A percentile compares a stretch with the other conserved stretches of the same genome.
phyloP scores from a whole-genome alignment of 352 stramenopile species.

The Pythium phragmiticola region DNA sequence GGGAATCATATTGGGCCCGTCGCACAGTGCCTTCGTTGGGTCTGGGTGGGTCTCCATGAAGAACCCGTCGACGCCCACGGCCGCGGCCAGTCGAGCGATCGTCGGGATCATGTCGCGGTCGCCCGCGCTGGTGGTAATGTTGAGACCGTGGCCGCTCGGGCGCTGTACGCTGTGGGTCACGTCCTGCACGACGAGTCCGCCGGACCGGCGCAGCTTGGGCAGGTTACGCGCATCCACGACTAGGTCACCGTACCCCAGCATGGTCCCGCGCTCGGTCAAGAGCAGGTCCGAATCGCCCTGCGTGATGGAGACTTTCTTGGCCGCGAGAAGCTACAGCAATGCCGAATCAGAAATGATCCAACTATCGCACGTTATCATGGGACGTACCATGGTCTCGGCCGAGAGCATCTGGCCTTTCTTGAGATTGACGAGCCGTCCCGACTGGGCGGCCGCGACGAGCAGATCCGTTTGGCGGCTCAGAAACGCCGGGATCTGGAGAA shows the following conservation, averaged over 20 bases:
- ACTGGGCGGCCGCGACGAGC: slow-evolving; percentile 69
- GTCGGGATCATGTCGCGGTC: slow-evolving; percentile 84
- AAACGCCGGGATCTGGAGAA: slow-evolving; percentile 89
- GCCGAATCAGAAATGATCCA: background rate
- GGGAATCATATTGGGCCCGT: slow-evolving; percentile 72
- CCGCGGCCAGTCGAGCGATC: slow-evolving; percentile 80
- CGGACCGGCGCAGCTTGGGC: slow-evolving; percentile 55
- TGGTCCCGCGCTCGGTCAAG: slow-evolving; percentile 83
- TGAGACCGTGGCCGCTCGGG: slow-evolving; percentile 42
- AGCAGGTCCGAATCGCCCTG: slow-evolving; percentile 73
- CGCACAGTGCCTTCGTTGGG: slow-evolving; percentile 55
- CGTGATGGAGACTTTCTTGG: slow-evolving; percentile 65
- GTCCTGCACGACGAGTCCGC: slow-evolving; percentile 81
- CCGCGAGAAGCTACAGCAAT: slow-evolving; percentile 52
- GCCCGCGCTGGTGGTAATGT: slow-evolving; percentile 46
- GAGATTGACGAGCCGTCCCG: slow-evolving; percentile 80
- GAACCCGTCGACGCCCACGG: slow-evolving; percentile 85
- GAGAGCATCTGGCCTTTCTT: slow-evolving; percentile 90
- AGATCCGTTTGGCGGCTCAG: slow-evolving; percentile 89
- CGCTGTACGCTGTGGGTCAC: slow-evolving; percentile 86
- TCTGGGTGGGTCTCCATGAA: slow-evolving; percentile 90
- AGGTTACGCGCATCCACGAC: slow-evolving; percentile 85
- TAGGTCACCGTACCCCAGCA: slow-evolving; percentile 88
- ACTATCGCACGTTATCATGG: background rate
- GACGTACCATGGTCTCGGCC: slow-evolving; percentile 71